These are phyloP conservation scores for Aspergillus sclerotioniger DNA, from an alignment of 495 filamentous ascomycete species.

Conservation along the genomic window DNA sequence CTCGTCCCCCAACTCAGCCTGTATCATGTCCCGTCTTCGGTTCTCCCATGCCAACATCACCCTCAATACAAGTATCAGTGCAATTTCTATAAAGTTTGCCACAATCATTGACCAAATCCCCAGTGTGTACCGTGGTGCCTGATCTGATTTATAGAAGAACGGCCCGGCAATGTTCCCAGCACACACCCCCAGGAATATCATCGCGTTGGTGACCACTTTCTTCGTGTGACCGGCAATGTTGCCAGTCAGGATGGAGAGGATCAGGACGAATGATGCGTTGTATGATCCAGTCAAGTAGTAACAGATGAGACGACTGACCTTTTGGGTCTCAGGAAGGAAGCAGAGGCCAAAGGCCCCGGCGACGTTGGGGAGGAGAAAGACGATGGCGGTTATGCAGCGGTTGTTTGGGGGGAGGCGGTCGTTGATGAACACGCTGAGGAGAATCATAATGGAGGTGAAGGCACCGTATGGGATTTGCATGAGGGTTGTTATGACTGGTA, in stretches of 20 bases:
- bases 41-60: constrained; percentile 47
- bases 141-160: constrained; percentile 53
- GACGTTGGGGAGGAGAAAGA: constrained; percentile 51
- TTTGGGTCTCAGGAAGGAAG: constrained; percentile 36
- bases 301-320: constrained; percentile 45
- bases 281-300: constrained; percentile 56
- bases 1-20: constrained; percentile 9
- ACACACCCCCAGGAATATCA: constrained; percentile 44
- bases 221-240: constrained; percentile 59
- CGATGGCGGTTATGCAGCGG: constrained; percentile 44
- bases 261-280: constrained; percentile 57
- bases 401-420: constrained; percentile 46
- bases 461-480: constrained; percentile 55
- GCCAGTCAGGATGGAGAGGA: constrained; percentile 52
- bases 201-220: constrained; percentile 53
- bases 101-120: constrained; percentile 58
- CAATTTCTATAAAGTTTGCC: constrained; percentile 45
- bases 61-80: constrained; percentile 37
- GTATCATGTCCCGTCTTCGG: constrained; percentile 39
- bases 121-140: constrained; percentile 47
- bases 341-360: constrained; percentile 49
- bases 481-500: constrained; percentile 32
- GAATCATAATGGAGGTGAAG: constrained; percentile 51
- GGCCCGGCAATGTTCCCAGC: constrained; percentile 51
- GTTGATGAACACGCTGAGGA: constrained; percentile 51